Conservation (phyloP, 1,284 basidiomycete species). For the Puccinia novopanici region DNA sequence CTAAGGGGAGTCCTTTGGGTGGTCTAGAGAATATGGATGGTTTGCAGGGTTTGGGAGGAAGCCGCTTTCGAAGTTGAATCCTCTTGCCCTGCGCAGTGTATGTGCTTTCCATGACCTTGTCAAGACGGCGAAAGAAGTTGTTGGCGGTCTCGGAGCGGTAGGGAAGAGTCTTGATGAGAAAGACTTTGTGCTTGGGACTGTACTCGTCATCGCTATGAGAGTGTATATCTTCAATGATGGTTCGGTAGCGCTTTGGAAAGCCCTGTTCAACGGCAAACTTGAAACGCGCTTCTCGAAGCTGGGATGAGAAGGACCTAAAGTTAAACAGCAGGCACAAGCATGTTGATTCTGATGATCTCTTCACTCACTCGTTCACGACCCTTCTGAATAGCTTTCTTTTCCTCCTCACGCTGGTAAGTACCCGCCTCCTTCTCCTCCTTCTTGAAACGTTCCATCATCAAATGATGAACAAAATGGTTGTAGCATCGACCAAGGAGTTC, state of each 20-base stretch:
- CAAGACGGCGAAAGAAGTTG: constrained; percentile 9
- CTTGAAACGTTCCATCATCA: background rate
- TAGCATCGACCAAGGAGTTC: background rate
- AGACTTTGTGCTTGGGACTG: background rate
- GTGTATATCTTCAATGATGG: background rate
- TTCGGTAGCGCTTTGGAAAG: background rate
- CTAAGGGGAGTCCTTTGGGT: constrained; percentile 22
- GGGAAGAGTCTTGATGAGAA: constrained; percentile 4
- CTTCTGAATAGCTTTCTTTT: too few relatives aligned
- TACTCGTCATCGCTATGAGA: constrained; percentile 30
- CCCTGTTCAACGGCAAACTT: constrained; percentile 27
- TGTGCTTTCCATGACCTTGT: background rate
- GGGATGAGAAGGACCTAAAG: background rate
- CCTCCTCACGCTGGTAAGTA: background rate
- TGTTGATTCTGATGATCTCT: background rate
- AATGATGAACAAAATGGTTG: constrained; percentile 31
- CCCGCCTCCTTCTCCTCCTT: constrained; percentile 28
- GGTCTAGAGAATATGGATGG: constrained; percentile 12
- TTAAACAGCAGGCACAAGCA: background rate
- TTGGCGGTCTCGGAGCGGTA: constrained; percentile 19
- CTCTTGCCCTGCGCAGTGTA: too few relatives aligned
- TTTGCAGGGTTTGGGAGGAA: background rate
- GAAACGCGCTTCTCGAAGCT: background rate
- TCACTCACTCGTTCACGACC: constrained; percentile 21
- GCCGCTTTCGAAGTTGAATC: background rate